These are phyloP conservation scores for Metschnikowia kofuensis DNA, from an alignment of 805 yeast species.

Conservation along the genomic window DNA sequence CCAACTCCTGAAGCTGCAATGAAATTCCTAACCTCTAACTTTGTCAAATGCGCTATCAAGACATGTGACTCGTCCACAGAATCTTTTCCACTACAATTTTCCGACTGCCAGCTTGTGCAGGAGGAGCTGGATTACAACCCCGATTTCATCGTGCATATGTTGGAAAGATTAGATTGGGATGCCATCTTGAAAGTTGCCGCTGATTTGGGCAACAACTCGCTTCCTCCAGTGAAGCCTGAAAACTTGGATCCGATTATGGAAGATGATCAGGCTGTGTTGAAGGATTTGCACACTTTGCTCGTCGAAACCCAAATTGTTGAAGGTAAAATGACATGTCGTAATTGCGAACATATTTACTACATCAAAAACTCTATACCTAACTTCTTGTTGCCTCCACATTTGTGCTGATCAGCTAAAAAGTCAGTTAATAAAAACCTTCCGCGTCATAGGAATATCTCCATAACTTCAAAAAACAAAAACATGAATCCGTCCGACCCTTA, in stretches of 20 bases:
- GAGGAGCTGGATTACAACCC: slow-evolving; percentile 82
- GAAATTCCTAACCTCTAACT: slow-evolving; percentile 95
- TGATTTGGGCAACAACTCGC: slow-evolving; percentile 47
- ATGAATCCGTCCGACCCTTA: too few species aligned
- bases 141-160: slow-evolving; percentile 70
- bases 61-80: slow-evolving; percentile 69
- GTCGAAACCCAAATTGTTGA: slow-evolving; percentile 83
- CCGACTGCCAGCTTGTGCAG: slow-evolving; percentile 66
- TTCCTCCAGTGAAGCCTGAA: slow-evolving; percentile 53
- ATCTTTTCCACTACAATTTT: slow-evolving; percentile 77
- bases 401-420: slow-evolving; percentile 41
- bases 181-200: slow-evolving; percentile 76
- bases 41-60: slow-evolving; percentile 89
- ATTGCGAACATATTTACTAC: slow-evolving; percentile 83
- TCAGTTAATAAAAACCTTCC: too few species aligned
- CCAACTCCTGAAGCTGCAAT: slow-evolving; percentile 32
- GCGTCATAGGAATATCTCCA: too few species aligned
- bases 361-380: slow-evolving; percentile 94
- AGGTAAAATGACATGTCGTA: slow-evolving; percentile 85
- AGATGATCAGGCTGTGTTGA: slow-evolving; percentile 53
- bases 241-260: slow-evolving; percentile 51
- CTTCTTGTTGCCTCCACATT: slow-evolving; percentile 90
- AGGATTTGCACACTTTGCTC: slow-evolving; percentile 73
- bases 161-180: slow-evolving; percentile 84
- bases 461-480: too few species aligned